These are phyloP conservation scores for Globisporangium nagaii DNA, from an alignment of 352 stramenopile species.

Conservation along the genomic window DNA sequence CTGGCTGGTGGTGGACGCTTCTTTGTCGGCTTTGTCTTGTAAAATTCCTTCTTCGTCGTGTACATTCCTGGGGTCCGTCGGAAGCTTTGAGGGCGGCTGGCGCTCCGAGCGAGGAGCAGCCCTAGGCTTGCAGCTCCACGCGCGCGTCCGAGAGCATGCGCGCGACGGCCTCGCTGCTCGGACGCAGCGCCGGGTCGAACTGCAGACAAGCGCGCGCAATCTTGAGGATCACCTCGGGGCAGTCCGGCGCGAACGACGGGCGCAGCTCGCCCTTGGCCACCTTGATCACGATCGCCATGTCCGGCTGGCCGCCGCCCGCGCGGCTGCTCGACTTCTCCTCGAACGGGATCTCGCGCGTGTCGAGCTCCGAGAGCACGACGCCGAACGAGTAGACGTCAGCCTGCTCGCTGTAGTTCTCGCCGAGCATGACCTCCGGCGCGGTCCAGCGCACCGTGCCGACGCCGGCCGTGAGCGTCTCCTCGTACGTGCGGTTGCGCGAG, in stretches of 20 bases:
- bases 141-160: constrained; percentile 79
- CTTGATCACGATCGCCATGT: constrained; percentile 81
- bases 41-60: background rate
- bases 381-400: constrained; percentile 88
- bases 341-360: constrained; percentile 85
- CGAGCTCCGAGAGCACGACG: constrained; percentile 81
- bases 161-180: constrained; percentile 57
- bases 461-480: constrained; percentile 78
- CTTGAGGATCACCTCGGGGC: constrained; percentile 37
- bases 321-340: constrained; percentile 78
- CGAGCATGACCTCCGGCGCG: constrained; percentile 83
- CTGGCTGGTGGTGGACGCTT: background rate
- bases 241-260: constrained; percentile 59
- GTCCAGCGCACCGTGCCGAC: constrained; percentile 85
- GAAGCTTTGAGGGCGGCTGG: background rate
- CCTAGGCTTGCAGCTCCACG: constrained; percentile 39
- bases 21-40: constrained; percentile 3
- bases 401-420: constrained; percentile 84
- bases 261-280: constrained; percentile 78
- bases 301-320: constrained; percentile 39
- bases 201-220: constrained; percentile 82
- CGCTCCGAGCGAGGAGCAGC: background rate
- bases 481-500: constrained; percentile 78
- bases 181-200: constrained; percentile 78
- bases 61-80: constrained; percentile 1